Conservation (phyloP, 352 stramenopile species). For the Blastocystis sp. region DNA sequence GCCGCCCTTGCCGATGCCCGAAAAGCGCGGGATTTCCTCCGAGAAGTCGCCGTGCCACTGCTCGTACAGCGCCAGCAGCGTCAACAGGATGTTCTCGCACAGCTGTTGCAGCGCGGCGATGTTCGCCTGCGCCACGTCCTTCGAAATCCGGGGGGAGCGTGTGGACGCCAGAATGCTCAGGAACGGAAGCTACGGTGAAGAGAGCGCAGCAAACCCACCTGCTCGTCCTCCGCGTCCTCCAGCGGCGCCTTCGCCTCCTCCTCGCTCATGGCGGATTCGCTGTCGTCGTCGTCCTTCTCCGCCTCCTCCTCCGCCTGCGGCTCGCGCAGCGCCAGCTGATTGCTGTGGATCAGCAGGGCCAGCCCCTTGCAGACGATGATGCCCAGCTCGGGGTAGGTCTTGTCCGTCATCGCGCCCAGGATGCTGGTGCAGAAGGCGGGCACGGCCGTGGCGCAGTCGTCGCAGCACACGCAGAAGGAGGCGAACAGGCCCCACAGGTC, state of each 20-base stretch:
- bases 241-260: not conserved
- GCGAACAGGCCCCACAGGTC: slow-evolving; percentile 52
- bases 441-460: not conserved
- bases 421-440: slow-evolving; percentile 14
- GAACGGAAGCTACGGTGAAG: slow-evolving; percentile 34
- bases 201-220: not conserved
- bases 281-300: slow-evolving; percentile 8
- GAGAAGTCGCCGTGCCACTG: slow-evolving; percentile 60
- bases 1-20: slow-evolving; percentile 32
- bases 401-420: slow-evolving; percentile 55
- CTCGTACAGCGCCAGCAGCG: slow-evolving; percentile 30
- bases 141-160: not conserved
- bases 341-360: slow-evolving; percentile 46
- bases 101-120: not conserved
- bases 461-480: slow-evolving; percentile 43
- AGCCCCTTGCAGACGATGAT: slow-evolving; percentile 50
- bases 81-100: slow-evolving; percentile 15
- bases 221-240: slow-evolving; percentile 12
- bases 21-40: slow-evolving; percentile 9
- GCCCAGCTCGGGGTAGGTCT: slow-evolving; percentile 4
- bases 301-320: not conserved
- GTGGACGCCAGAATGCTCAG: slow-evolving; percentile 20
- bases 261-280: not conserved
- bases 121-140: not conserved
- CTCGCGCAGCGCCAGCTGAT: slow-evolving; percentile 22